Evolutionary conservation across 768 basidiomycete genomes (phyloP), one percentile per base, ranked within the genome.

Genomic region (Strobilomyces confusus): DNA sequence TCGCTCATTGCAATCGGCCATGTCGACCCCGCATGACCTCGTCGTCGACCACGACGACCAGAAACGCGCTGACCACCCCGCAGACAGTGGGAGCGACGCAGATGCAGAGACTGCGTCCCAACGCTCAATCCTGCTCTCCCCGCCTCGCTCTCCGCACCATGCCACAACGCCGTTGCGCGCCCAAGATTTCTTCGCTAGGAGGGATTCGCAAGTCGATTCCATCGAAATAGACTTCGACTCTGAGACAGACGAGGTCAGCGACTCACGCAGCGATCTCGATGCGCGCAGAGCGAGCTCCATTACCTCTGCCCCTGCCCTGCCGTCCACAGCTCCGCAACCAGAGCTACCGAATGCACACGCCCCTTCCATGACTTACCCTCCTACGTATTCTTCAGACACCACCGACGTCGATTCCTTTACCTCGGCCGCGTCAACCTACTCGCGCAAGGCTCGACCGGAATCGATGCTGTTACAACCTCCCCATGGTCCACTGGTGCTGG

Each of bases 21-120:
- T n/a, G 1, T 34, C 43, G 11, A 30, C 30, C 6, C 30, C 5
- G 25, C 48, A 49, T 48, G 41, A 50, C 23, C 45, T 45, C 52
- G 20, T 25, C 38, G 45, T 13, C 23, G 49, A 19, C n/a, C 52
- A 51, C 45, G 57, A 42, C 32, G 48, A 50, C 40, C 42, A 43
- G 30, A 38, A 56, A n/a, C 46, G 49, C 44, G 49, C 57, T 30
- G 46, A 52, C 26, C 36, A 52, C 34, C 49, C 47, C 56, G 52
- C 51, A 17, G 69, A 70, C 49, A 62, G 52, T 53, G 78, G 78
- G 51, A 78, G 77, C 62, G 78, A 81, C 57, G 76, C 74, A 52
- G 87, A 87, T 58, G 82, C 77, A 52, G 89, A 91, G 63, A 89
- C 87, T 5, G 87, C 89, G 15, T 89, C 87, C 9, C 86, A 88